These are phyloP conservation scores for Suzukiozyma palmioleophila DNA, from an alignment of 1,139 yeast species.

Conservation along the genomic window DNA sequence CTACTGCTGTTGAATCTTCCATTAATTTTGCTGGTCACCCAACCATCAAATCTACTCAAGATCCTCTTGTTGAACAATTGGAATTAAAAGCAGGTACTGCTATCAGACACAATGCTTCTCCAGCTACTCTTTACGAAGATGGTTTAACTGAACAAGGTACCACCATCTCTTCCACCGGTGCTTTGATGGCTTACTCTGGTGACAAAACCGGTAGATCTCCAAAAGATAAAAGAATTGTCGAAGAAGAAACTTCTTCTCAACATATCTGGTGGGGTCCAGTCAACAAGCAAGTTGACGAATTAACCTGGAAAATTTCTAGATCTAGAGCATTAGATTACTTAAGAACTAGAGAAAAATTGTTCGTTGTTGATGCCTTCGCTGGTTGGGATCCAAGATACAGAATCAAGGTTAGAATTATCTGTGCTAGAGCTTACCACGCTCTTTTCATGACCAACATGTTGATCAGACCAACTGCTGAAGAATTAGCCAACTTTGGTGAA, in stretches of 20 bases:
- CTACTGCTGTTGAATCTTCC: slow-evolving; percentile 45
- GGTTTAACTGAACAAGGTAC: slow-evolving; percentile 89
- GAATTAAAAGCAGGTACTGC: slow-evolving; percentile 44
- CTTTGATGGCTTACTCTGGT: slow-evolving; percentile 94
- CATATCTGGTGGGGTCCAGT: slow-evolving; percentile 99
- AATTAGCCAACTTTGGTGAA: slow-evolving; percentile 85
- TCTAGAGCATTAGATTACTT: slow-evolving; percentile 96
- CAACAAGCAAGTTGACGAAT: slow-evolving; percentile 89
- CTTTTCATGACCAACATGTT: slow-evolving; percentile 97
- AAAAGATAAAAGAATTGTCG: slow-evolving; percentile 96
- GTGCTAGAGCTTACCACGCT: slow-evolving; percentile 99
- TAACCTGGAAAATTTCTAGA: slow-evolving; percentile 93
- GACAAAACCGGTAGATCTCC: slow-evolving; percentile 98
- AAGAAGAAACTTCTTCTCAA: slow-evolving; percentile 78
- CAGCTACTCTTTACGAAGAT: slow-evolving; percentile 91
- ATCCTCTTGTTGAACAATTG: slow-evolving; percentile 43
- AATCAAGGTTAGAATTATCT: slow-evolving; percentile 91
- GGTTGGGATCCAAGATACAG: slow-evolving; percentile 99
- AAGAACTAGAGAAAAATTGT: slow-evolving; percentile 92
- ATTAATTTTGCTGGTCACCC: slow-evolving; percentile 43
- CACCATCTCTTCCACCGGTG: slow-evolving; percentile 90
- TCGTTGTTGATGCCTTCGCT: slow-evolving; percentile 94
- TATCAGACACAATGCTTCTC: slow-evolving; percentile 86
- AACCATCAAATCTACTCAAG: slow-evolving; percentile 37
- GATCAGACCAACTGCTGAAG: slow-evolving; percentile 91